phyloP scores from a whole-genome alignment of 2,329 filamentous ascomycete species.

The Dendrostoma leiphaemia region DNA sequence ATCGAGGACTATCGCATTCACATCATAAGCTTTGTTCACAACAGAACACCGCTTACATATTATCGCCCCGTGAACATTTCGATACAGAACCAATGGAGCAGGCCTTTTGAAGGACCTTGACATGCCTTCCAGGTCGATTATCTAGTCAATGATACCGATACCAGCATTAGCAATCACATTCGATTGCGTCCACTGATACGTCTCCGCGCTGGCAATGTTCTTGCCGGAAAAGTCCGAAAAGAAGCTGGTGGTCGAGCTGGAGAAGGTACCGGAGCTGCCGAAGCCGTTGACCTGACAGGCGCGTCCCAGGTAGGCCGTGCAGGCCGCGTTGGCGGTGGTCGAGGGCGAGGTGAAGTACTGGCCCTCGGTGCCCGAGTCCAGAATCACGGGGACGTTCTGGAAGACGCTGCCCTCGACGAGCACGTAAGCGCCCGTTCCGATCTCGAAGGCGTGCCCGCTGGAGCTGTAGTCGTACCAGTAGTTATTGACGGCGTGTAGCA shows the following conservation, averaged over 20 bases:
- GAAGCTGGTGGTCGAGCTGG: slow-evolving; percentile 15
- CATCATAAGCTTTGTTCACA: too few relatives aligned
- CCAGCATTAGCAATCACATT: slow-evolving; percentile 15
- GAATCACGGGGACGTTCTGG: slow-evolving; percentile 46
- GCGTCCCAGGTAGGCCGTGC: slow-evolving; percentile 45
- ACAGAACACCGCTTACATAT: too few relatives aligned
- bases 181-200: slow-evolving; percentile 9
- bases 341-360: slow-evolving; percentile 23
- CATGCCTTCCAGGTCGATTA: too few relatives aligned
- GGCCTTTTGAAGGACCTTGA: too few relatives aligned
- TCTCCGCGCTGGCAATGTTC: slow-evolving; percentile 16
- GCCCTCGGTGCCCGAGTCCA: slow-evolving; percentile 29
- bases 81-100: too few relatives aligned
- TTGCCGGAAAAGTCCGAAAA: slow-evolving; percentile 19
- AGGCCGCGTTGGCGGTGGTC: slow-evolving; percentile 35
- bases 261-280: slow-evolving; percentile 15
- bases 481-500: slow-evolving; percentile 61
- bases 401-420: slow-evolving; percentile 59
- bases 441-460: slow-evolving; percentile 57
- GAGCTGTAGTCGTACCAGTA: slow-evolving; percentile 50
- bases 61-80: too few relatives aligned
- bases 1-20: too few relatives aligned
- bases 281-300: slow-evolving; percentile 47
- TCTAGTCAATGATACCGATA: slow-evolving; percentile 12
- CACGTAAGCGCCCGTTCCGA: slow-evolving; percentile 40